Evolutionary conservation across 495 filamentous ascomycete genomes (phyloP).

Genomic region (Aspergillus wentii): DNA sequence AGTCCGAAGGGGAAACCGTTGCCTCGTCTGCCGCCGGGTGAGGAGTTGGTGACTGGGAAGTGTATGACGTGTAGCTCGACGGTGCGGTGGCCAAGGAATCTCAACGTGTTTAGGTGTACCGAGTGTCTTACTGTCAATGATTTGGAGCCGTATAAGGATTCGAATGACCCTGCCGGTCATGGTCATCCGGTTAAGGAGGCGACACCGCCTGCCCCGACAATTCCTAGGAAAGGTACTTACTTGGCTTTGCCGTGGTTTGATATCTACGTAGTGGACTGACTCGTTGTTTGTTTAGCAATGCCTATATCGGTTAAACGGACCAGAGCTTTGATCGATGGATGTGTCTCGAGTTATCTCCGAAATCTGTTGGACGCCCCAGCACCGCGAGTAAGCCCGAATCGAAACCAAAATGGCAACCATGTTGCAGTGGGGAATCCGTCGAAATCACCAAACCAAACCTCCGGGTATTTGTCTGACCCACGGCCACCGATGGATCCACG

Average conservation of each 20-base stretch:
- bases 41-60: constrained; percentile 57
- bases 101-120: constrained; percentile 76
- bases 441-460: constrained; percentile 4
- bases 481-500: constrained; percentile 14
- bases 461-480: constrained; percentile 17
- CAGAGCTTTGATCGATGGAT: constrained; percentile 46
- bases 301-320: constrained; percentile 45
- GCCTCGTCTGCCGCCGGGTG: constrained; percentile 19
- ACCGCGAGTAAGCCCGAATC: constrained; percentile 9
- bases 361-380: constrained; percentile 19
- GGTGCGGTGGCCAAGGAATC: constrained; percentile 75
- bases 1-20: constrained; percentile 32
- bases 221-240: constrained; percentile 20
- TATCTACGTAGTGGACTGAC: constrained; percentile 5
- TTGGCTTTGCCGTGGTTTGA: constrained; percentile 3
- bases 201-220: constrained; percentile 5
- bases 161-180: constrained; percentile 12
- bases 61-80: constrained; percentile 80
- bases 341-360: constrained; percentile 48
- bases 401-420: constrained; percentile 9
- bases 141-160: constrained; percentile 46
- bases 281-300: constrained; percentile 16
- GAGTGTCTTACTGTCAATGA: constrained; percentile 87
- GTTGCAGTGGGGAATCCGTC: constrained; percentile 1
- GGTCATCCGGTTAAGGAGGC: constrained; percentile 10